A percentile compares a stretch with the other conserved stretches of the same genome.
Conservation (phyloP, 768 basidiomycete species). For the Piloderma croceum region DNA sequence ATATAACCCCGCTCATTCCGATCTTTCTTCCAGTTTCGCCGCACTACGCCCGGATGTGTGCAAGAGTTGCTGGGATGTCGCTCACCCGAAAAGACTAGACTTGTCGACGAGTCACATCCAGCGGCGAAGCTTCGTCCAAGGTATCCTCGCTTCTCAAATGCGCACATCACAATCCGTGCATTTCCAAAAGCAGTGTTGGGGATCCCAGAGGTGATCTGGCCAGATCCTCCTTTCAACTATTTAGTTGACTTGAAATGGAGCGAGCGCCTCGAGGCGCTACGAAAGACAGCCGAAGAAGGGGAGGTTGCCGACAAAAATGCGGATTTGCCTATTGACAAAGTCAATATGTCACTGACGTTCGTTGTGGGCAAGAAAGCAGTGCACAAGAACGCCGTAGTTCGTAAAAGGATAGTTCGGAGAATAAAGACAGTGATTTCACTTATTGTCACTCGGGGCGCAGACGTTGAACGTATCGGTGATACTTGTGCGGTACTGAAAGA, state of each 20-base stretch:
- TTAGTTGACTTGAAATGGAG: conserved; percentile 18
- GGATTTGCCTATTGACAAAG: conserved; percentile 17
- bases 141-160: conserved; percentile 5
- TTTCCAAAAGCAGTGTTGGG: conserved; percentile 28
- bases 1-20: background rate
- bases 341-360: conserved; percentile 35
- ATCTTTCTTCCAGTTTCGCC: conserved; percentile 28
- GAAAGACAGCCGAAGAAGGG: conserved; percentile 4
- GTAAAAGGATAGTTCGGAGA: conserved; percentile 26
- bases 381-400: conserved; percentile 25
- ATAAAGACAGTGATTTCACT: conserved; percentile 36
- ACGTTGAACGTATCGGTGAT: conserved; percentile 14
- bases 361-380: conserved; percentile 32
- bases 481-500: background rate
- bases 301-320: conserved; percentile 5
- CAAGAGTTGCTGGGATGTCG: too few relatives aligned
- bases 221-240: conserved; percentile 15
- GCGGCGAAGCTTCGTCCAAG: conserved; percentile 5
- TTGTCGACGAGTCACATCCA: conserved; percentile 16
- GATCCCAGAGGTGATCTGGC: conserved; percentile 16
- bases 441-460: conserved; percentile 37
- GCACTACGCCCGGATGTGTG: conserved; percentile 39
- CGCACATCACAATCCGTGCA: conserved; percentile 21
- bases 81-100: background rate
- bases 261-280: conserved; percentile 5